Conservation (phyloP, 2,329 filamentous ascomycete species). For the Phoma sp. region DNA sequence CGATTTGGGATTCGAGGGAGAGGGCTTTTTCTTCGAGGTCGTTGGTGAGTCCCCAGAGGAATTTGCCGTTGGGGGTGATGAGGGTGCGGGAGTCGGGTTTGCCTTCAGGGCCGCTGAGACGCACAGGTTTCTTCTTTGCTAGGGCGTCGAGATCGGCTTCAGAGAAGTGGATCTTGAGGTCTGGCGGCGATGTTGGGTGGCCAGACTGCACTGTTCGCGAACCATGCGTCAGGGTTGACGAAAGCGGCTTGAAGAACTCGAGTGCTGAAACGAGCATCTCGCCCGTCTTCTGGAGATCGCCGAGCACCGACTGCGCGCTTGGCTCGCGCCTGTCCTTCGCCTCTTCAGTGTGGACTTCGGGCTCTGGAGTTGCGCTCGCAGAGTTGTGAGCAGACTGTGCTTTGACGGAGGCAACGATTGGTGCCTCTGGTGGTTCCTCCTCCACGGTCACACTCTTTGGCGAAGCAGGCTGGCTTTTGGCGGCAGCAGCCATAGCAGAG, state of each 20-base stretch:
- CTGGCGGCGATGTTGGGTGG: conserved; percentile 40
- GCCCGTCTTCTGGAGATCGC: conserved; percentile 48
- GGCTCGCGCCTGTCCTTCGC: conserved; percentile 41
- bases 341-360: conserved; percentile 30
- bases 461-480: conserved; percentile 40
- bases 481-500: conserved; percentile 18
- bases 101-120: conserved; percentile 52
- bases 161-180: conserved; percentile 47
- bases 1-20: conserved; percentile 65
- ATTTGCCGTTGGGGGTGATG: conserved; percentile 78
- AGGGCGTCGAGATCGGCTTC: conserved; percentile 56
- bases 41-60: conserved; percentile 72
- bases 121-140: conserved; percentile 63
- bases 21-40: conserved; percentile 76
- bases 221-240: conserved; percentile 43
- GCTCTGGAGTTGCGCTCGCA: conserved; percentile 30
- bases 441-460: conserved; percentile 39
- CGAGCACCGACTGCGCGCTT: conserved; percentile 48
- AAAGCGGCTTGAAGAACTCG: conserved; percentile 54
- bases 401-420: conserved; percentile 26
- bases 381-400: conserved; percentile 29
- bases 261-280: conserved; percentile 49
- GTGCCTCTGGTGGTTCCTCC: conserved; percentile 33
- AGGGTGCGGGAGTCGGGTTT: conserved; percentile 65
- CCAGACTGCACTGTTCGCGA: conserved; percentile 30